Base-by-base conservation (phyloP, 108 stramenopile genomes). In the Stephanodiscus minutulus region DNA sequence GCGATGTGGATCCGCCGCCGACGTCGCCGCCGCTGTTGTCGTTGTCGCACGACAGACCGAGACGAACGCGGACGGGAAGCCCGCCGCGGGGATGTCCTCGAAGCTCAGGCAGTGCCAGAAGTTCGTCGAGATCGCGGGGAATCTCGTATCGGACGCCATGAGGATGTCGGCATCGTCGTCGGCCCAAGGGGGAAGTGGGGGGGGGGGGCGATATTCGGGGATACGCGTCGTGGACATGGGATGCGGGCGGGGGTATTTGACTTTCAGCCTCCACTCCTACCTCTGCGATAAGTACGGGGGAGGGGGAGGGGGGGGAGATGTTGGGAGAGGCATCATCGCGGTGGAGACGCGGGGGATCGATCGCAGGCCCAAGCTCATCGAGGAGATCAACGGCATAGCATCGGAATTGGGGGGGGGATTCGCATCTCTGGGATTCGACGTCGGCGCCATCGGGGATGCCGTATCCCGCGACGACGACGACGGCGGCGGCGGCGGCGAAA, bases 151-250 rank as follows among this genome's bases (percentile, higher is more conserved):
- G n/a, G n/a, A n/a, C n/a, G n/a, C n/a, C n/a, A n/a, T n/a, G n/a
- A n/a, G n/a, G n/a, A n/a, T n/a, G n/a, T n/a, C n/a, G n/a, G n/a
- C n/a, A n/a, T n/a, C n/a, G n/a, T n/a, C n/a, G n/a, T n/a, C n/a
- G n/a, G n/a, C n/a, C n/a, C n/a, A n/a, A n/a, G n/a, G n/a, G n/a
- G n/a, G n/a, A n/a, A n/a, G n/a, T n/a, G n/a, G n/a, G n/a, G n/a
- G n/a, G n/a, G n/a, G n/a, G n/a, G n/a, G n/a, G n/a, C n/a, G n/a
- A n/a, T n/a, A n/a, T n/a, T n/a, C n/a, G n/a, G n/a, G n/a, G n/a
- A n/a, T n/a, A n/a, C 61, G 74, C 37, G 79, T 89, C 0, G 76
- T 91, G 8, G 95, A 96, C 57, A 88, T 88, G 87, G 95, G 95
- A 29, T 88, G 87, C 47, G 87, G 86, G 17, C 44, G 74, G 52